phyloP scores from a whole-genome alignment of 2,329 filamentous ascomycete species.

The Epichloe sylvatica region DNA sequence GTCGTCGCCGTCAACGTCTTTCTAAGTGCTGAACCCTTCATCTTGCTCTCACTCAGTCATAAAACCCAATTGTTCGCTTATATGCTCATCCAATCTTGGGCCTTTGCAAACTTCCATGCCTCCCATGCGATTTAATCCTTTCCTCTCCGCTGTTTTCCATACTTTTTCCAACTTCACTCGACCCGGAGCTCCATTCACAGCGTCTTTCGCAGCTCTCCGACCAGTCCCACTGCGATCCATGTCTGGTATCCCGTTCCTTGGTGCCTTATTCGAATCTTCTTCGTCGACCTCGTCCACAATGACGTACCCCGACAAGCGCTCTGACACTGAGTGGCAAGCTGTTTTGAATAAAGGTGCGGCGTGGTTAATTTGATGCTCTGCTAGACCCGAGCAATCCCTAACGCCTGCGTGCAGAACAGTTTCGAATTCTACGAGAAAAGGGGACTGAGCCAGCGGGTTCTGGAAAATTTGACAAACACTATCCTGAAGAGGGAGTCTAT shows the following conservation, averaged over 20 bases:
- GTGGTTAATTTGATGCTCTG: background rate
- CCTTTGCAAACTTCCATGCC: background rate
- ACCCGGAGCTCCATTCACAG: conserved; percentile 11
- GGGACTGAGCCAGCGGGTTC: conserved; percentile 74
- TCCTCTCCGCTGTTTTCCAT: conserved; percentile 33
- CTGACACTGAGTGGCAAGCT: conserved; percentile 76
- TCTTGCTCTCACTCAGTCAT: background rate
- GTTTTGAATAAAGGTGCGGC: conserved; percentile 49
- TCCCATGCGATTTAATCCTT: conserved; percentile 37
- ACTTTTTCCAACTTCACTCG: conserved; percentile 31
- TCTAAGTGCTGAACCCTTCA: background rate
- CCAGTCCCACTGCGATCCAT: conserved; percentile 39
- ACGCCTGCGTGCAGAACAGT: conserved; percentile 57
- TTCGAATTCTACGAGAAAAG: conserved; percentile 81
- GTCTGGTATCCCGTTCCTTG: conserved; percentile 65
- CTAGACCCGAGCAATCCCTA: background rate
- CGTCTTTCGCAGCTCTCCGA: conserved; percentile 12
- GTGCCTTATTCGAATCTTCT: conserved; percentile 54
- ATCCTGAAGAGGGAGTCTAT: conserved; percentile 63
- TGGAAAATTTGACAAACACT: conserved; percentile 80
- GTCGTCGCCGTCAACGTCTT: background rate
- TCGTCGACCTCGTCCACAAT: conserved; percentile 42
- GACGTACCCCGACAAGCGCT: conserved; percentile 69
- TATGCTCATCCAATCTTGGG: background rate
- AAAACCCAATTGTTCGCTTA: background rate